Conservation (phyloP, 164 flowering plant species). For the Vitis riparia region DNA sequence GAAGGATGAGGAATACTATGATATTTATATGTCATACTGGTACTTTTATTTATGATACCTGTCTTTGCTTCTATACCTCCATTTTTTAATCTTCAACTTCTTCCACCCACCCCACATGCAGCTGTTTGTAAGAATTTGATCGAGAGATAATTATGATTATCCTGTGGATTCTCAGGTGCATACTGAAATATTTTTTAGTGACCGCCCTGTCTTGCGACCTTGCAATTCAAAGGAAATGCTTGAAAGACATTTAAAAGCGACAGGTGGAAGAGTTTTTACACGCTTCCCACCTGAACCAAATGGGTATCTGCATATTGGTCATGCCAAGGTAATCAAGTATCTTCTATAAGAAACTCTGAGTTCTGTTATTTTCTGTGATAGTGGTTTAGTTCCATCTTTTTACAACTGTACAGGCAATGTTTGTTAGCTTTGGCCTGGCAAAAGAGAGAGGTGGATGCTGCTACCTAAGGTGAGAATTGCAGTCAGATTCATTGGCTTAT, state of each 20-base stretch:
- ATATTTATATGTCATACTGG: too few species aligned
- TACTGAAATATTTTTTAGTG: conserved; percentile 86
- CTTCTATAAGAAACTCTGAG: neutral
- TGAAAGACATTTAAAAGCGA: conserved; percentile 67
- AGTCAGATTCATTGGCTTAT: neutral
- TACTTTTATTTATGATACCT: neutral
- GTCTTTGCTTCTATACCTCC: neutral
- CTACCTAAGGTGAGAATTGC: conserved; percentile 68
- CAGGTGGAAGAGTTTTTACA: conserved; percentile 72
- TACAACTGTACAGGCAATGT: conserved; percentile 75
- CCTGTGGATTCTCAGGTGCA: conserved; percentile 65
- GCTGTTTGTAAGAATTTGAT: neutral
- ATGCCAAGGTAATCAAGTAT: conserved; percentile 78
- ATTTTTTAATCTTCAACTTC: too few species aligned
- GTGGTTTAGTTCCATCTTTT: conserved; percentile 7
- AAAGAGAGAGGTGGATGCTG: conserved; percentile 89
- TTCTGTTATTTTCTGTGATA: neutral
- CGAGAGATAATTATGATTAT: neutral
- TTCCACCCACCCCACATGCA: neutral
- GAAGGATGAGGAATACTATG: too few species aligned
- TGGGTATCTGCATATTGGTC: conserved; percentile 98
- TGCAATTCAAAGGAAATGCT: conserved; percentile 76
- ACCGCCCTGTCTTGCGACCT: conserved; percentile 67
- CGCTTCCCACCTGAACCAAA: conserved; percentile 99
- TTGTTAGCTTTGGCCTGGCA: conserved; percentile 92